A percentile compares a stretch with the other conserved stretches of the same genome.
Conservation (phyloP, 1,284 basidiomycete genomes). For the Abortiporus biennis region DNA sequence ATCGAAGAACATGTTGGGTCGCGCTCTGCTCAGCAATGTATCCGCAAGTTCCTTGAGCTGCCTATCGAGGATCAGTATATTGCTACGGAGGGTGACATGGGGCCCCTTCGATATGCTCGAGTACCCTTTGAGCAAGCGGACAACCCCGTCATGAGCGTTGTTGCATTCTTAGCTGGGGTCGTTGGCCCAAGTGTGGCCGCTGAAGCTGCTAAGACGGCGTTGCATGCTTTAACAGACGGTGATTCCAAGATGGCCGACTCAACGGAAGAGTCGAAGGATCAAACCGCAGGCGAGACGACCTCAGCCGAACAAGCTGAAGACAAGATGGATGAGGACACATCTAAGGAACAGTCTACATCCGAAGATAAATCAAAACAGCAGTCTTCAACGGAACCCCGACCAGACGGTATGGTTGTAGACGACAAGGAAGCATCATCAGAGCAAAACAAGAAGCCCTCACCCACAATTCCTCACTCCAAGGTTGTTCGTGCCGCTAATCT, state of each 20-base stretch:
- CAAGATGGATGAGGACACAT: conserved; percentile 18
- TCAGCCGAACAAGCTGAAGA: conserved; percentile 12
- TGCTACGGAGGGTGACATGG: conserved; percentile 68
- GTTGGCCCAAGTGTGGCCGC: conserved; percentile 90
- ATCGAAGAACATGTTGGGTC: conserved; percentile 93
- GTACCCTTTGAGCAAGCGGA: conserved; percentile 93
- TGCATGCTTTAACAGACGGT: conserved; percentile 72
- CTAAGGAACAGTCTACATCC: conserved; percentile 28
- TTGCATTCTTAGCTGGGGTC: conserved; percentile 92
- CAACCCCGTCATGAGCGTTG: conserved; percentile 98
- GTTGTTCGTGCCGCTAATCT: conserved; percentile 77
- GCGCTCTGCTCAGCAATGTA: conserved; percentile 89
- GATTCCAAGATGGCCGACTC: conserved; percentile 36
- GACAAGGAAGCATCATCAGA: conserved; percentile 17
- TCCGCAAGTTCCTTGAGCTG: conserved; percentile 91
- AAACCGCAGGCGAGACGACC: conserved; percentile 19
- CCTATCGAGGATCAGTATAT: conserved; percentile 96
- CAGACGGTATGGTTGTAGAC: conserved; percentile 34
- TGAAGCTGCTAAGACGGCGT: conserved; percentile 87
- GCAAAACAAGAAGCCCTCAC: conserved; percentile 27
- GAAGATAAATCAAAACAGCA: conserved; percentile 13
- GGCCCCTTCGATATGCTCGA: conserved; percentile 72
- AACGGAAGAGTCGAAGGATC: conserved; percentile 22
- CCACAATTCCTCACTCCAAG: conserved; percentile 63
- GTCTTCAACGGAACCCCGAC: conserved; percentile 12